Evolutionary conservation across 108 stramenopile genomes (phyloP).

Genomic region (Nannochloropsis salina): DNA sequence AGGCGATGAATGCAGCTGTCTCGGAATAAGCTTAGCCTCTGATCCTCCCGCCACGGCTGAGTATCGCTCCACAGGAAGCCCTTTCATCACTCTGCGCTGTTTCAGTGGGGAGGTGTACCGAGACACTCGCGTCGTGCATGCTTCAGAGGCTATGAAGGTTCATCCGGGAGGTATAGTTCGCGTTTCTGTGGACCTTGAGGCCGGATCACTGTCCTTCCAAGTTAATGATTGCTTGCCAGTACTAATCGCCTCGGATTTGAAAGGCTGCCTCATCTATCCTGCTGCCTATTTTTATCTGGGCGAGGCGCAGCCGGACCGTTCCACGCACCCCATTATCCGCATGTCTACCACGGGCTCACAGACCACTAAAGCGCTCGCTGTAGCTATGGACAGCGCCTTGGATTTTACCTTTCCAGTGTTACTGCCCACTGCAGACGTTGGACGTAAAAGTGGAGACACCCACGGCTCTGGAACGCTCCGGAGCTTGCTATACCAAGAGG

Average conservation of each 20-base stretch:
- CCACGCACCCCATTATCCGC: neutral
- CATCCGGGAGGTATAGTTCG: neutral
- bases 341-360: conserved; percentile 12
- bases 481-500: conserved; percentile 13
- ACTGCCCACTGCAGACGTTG: neutral
- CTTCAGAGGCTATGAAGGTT: conserved; percentile 15
- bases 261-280: conserved; percentile 16
- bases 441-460: neutral
- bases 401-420: neutral
- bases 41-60: conserved; percentile 5
- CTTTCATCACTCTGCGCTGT: conserved; percentile 8
- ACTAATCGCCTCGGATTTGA: neutral
- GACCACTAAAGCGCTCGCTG: neutral
- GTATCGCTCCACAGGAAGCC: conserved; percentile 11
- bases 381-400: neutral
- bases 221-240: neutral
- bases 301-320: neutral
- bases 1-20: conserved; percentile 14
- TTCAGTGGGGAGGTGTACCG: conserved; percentile 8
- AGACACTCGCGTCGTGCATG: neutral
- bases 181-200: neutral
- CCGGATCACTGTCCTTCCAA: neutral
- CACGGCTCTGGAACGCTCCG: neutral
- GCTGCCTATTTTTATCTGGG: conserved; percentile 8
- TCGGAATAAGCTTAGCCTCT: neutral